Base-by-base conservation (phyloP, 2,329 filamentous ascomycete genomes). In the Phialophora verrucosa region DNA sequence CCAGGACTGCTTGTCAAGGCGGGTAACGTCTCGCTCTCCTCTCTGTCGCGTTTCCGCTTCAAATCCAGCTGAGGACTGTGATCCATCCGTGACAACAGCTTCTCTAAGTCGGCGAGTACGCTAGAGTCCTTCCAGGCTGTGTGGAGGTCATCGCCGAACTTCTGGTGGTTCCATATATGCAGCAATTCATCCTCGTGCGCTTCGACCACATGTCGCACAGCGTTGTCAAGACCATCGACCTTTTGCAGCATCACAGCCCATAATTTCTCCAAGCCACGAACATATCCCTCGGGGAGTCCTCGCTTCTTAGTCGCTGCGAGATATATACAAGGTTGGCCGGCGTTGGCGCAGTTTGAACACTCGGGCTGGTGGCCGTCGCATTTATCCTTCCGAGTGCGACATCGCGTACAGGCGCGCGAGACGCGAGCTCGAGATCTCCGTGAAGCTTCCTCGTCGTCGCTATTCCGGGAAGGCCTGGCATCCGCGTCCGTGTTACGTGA, bases 271-370 rank as follows among this genome's bases (percentile, higher is more conserved):
- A 82, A 63, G 3, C 79, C 79, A 23, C 80, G 79, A 35, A 82
- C 80, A 72, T 82, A 82, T 44, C 80, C 80, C 69, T 82, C 80
- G 1, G 80, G 80, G 17, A 82, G 71, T 20, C 80, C 80, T 60
- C 80, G 76, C 69, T 82, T 82, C 71, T 81, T 82, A 56, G 76
- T 78, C 62, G 76, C 75, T 12, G 79, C 78, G 60, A 81, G 78
- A 71, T 82, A 82, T 31, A 76, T 77, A 64, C 80, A 82, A 35
- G 75, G 71, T 59, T 79, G 77, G 64, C 76, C 76, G 8, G 78
- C 77, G 25, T 74, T 75, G 62, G 75, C 74, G 66, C 80, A 82
- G 64, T 78, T 78, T 32, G 78, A 78, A 65, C 80, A 82, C 50
- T 77, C 74, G 42, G 80, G 80, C 68, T 78, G 78, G 35, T 75